Conservation (phyloP, 2,329 filamentous ascomycete species). For the Blumeria graminis region DNA sequence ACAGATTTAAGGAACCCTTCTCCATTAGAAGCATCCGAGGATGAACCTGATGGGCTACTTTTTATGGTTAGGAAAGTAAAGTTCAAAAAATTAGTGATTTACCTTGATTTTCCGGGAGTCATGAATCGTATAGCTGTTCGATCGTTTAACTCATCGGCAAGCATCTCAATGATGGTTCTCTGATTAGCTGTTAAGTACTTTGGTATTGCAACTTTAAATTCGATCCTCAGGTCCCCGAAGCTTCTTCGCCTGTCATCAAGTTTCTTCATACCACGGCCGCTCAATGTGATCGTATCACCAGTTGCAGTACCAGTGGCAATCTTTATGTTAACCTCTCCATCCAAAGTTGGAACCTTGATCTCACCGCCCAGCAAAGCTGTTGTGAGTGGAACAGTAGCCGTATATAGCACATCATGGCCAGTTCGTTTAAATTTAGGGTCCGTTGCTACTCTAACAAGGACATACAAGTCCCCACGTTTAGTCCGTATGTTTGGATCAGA, state of each 20-base stretch:
- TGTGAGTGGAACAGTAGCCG: constrained; percentile 71
- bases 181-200: constrained; percentile 85
- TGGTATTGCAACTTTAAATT: constrained; percentile 88
- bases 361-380: constrained; percentile 84
- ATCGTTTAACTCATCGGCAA: constrained; percentile 89
- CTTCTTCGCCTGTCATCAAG: constrained; percentile 41
- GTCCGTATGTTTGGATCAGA: constrained; percentile 36
- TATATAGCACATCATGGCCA: constrained; percentile 81
- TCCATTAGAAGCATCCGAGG: constrained; percentile 35
- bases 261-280: constrained; percentile 85
- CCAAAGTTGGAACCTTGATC: constrained; percentile 68
- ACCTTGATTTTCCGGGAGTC: constrained; percentile 34
- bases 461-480: constrained; percentile 71
- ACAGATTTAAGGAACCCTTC: constrained; percentile 83
- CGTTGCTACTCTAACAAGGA: constrained; percentile 69
- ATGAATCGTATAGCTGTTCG: constrained; percentile 80
- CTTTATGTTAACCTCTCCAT: constrained; percentile 74
- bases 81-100: too few species aligned
- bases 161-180: constrained; percentile 77
- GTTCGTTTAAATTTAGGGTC: constrained; percentile 74
- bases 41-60: too few species aligned
- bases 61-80: too few species aligned
- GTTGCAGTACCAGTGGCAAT: constrained; percentile 79
- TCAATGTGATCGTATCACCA: constrained; percentile 71
- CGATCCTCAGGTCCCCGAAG: constrained; percentile 67